A percentile compares a stretch with the other conserved stretches of the same genome.
phyloP scores from a whole-genome alignment of 805 yeast species.

The Gaillardinia entomophila region DNA sequence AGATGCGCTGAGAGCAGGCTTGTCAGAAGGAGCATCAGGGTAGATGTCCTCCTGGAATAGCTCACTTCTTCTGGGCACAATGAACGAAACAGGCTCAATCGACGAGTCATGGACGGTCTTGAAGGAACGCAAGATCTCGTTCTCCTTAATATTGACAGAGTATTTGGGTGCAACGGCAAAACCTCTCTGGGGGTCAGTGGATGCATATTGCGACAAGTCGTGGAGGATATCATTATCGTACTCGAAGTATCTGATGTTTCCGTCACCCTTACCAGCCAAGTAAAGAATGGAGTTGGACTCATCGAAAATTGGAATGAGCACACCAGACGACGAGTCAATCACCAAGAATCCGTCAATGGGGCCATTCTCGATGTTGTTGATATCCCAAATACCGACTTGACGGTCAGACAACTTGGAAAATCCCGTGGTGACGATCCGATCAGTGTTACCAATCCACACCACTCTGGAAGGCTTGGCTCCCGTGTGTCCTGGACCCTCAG shows the following conservation, averaged over 20 bases:
- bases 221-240: constrained; percentile 76
- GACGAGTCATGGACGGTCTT: constrained; percentile 82
- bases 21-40: constrained; percentile 81
- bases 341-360: constrained; percentile 85
- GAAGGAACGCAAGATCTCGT: constrained; percentile 76
- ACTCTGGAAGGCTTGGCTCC: constrained; percentile 91
- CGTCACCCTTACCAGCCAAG: constrained; percentile 97
- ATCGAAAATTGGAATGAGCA: constrained; percentile 87
- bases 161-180: constrained; percentile 86
- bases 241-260: constrained; percentile 92
- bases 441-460: constrained; percentile 83
- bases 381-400: constrained; percentile 92
- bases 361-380: constrained; percentile 65
- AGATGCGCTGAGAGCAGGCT: constrained; percentile 70
- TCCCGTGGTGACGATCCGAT: constrained; percentile 89
- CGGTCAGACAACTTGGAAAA: constrained; percentile 90
- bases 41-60: constrained; percentile 88
- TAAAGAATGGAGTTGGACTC: constrained; percentile 73
- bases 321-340: constrained; percentile 89
- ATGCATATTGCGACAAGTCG: constrained; percentile 83
- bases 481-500: constrained; percentile 84
- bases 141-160: constrained; percentile 69
- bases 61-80: constrained; percentile 92
- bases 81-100: constrained; percentile 88
- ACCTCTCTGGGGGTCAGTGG: constrained; percentile 94